Conservation (phyloP, 2,329 filamentous ascomycete species). For the Fusarium denticulatum region DNA sequence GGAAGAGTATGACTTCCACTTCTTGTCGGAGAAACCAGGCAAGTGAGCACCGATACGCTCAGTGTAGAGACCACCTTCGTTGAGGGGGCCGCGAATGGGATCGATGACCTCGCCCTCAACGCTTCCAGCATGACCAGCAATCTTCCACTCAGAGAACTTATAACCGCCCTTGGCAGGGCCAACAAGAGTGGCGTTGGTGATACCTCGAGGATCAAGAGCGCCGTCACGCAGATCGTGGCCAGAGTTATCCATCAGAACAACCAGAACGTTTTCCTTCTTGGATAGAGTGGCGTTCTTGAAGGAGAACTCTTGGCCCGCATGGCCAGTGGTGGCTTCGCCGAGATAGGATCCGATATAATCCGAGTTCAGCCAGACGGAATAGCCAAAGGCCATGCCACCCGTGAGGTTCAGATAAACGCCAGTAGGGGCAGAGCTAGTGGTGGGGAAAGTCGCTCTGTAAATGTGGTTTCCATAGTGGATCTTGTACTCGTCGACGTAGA, state of each 20-base stretch:
- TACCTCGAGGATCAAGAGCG: conserved; percentile 61
- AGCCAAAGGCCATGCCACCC: conserved; percentile 66
- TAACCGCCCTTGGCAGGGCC: conserved; percentile 44
- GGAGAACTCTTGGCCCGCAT: conserved; percentile 54
- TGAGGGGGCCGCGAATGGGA: conserved; percentile 63
- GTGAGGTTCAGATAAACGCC: conserved; percentile 61
- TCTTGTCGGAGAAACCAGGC: conserved; percentile 61
- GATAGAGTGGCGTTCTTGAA: conserved; percentile 61
- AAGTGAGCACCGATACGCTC: conserved; percentile 69
- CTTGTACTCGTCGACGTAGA: conserved; percentile 67
- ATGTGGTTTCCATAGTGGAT: conserved; percentile 64
- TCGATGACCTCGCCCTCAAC: conserved; percentile 62
- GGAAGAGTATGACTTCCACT: conserved; percentile 50
- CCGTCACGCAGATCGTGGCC: conserved; percentile 65
- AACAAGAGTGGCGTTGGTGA: conserved; percentile 62
- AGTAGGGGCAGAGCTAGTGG: conserved; percentile 48
- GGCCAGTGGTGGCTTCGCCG: conserved; percentile 55
- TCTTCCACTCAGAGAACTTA: conserved; percentile 64
- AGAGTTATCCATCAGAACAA: conserved; percentile 69
- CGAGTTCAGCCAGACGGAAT: conserved; percentile 67
- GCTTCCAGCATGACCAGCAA: conserved; percentile 64
- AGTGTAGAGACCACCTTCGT: conserved; percentile 67
- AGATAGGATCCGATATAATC: conserved; percentile 65
- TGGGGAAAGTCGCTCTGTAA: conserved; percentile 63
- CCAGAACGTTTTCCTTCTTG: conserved; percentile 57